Percentiles rank a stretch among this genome's conserved stretches.
phyloP scores from a whole-genome alignment of 1,284 basidiomycete genomes.

The Caloboletus inedulis region DNA sequence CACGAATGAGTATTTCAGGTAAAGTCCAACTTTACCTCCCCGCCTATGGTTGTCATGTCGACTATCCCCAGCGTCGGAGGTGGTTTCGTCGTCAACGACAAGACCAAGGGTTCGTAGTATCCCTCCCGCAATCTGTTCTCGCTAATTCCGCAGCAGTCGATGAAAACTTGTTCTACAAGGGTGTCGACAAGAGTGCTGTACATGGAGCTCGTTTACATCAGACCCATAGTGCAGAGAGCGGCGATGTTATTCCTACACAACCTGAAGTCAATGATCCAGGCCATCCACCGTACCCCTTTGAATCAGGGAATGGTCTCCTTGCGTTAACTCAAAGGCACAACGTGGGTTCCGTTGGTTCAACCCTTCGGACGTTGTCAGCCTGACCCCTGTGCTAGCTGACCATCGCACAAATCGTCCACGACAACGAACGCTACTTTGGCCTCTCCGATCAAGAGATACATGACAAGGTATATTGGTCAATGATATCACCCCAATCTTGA shows the following conservation, averaged over 20 bases:
- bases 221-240: slow-evolving; percentile 44
- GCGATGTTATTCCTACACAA: slow-evolving; percentile 16
- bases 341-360: slow-evolving; percentile 41
- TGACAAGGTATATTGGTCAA: slow-evolving; percentile 50
- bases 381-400: slow-evolving; percentile 59
- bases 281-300: slow-evolving; percentile 82
- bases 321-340: slow-evolving; percentile 82
- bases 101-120: slow-evolving; percentile 61
- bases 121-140: background rate
- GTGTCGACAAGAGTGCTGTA: slow-evolving; percentile 83
- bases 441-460: slow-evolving; percentile 75
- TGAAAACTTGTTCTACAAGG: slow-evolving; percentile 95
- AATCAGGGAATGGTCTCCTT: slow-evolving; percentile 75
- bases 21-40: background rate
- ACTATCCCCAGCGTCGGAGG: slow-evolving; percentile 68
- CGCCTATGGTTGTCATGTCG: background rate
- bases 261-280: slow-evolving; percentile 32
- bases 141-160: slow-evolving; percentile 51
- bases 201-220: slow-evolving; percentile 77
- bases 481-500: background rate
- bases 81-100: slow-evolving; percentile 89
- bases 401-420: slow-evolving; percentile 92
- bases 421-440: slow-evolving; percentile 86
- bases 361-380: background rate
- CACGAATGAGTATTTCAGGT: slow-evolving; percentile 92